A percentile compares a stretch with the other conserved stretches of the same genome.
These are phyloP conservation scores for Trichoderma simmonsii DNA, from an alignment of 2,329 filamentous ascomycete genomes.

Conservation along the genomic window DNA sequence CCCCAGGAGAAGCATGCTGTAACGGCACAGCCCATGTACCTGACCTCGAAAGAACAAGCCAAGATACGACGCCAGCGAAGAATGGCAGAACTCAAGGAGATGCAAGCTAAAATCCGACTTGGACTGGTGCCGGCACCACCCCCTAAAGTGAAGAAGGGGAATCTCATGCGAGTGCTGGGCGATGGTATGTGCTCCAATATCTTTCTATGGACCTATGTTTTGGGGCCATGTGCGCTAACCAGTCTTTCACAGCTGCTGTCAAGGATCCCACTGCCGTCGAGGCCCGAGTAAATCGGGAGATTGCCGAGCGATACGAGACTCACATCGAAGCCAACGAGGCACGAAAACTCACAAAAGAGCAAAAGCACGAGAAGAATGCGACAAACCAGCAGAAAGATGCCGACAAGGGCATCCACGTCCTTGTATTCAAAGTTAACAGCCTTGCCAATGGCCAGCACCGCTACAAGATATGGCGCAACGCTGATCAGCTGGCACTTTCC, in stretches of 20 bases:
- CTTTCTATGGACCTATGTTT: background rate
- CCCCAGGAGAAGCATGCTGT: constrained; percentile 83
- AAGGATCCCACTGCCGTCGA: constrained; percentile 98
- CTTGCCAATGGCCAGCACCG: constrained; percentile 91
- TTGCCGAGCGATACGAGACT: constrained; percentile 76
- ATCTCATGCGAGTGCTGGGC: constrained; percentile 94
- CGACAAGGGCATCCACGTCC: constrained; percentile 76
- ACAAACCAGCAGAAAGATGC: constrained; percentile 84
- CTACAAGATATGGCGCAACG: constrained; percentile 90
- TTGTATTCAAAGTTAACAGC: constrained; percentile 85
- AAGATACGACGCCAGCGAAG: constrained; percentile 87
- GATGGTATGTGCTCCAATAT: constrained; percentile 54
- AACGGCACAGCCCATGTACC: constrained; percentile 81
- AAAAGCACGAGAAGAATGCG: constrained; percentile 78
- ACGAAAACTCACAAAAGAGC: constrained; percentile 83
- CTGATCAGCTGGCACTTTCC: constrained; percentile 81
- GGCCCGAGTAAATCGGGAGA: constrained; percentile 87
- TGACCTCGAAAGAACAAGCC: constrained; percentile 86
- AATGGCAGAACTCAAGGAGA: constrained; percentile 91
- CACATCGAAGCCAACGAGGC: constrained; percentile 79
- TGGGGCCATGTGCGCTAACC: constrained; percentile 21
- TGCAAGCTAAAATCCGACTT: constrained; percentile 91
- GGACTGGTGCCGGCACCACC: constrained; percentile 86
- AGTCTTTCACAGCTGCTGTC: constrained; percentile 51
- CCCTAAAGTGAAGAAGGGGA: constrained; percentile 95